Evolutionary conservation across 208 protist species (phyloP), one percentile per base, ranked within the genome.

Genomic region (Acanthamoeba triangularis): DNA sequence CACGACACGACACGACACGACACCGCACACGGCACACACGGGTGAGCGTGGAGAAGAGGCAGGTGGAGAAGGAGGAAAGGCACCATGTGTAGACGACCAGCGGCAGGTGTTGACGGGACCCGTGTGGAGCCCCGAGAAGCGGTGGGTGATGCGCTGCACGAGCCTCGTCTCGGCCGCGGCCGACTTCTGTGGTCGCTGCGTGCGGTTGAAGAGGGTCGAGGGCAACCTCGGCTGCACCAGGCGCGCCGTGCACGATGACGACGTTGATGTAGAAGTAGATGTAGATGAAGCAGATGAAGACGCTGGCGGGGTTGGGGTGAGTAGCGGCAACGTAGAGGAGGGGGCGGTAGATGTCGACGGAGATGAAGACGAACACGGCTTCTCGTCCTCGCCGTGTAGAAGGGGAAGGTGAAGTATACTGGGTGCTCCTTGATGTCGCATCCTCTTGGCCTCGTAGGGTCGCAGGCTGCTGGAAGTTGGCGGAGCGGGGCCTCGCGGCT

Each of bases 181-280:
- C 41, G 76, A 35, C n/a, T 85, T 85, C n/a, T 85, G 76, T 25
- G 76, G 76, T 0, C 76, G 76, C 25, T 11, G 76, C 20, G 25
- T 56, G 23, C 76, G 76, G 41, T 85, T 85, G 76, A 85, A 85
- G 44, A 85, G 47, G 23, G 76, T 85, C 35, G 76, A 85, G 23
- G 76, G 76, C 76, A 85, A 37, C 4, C 76, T 52, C 16, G 76
- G 76, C 44, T 85, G 23, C 13, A 85, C 44, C 44, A 85, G 41
- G 28, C 47, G 23, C 41, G 30, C 76, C 35, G 76, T 76, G 67
- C 67, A 44, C 7, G 33, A 76, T 2, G 67, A 76, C 11, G 2
- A 41, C 25, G n/a, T n/a, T n/a, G 67, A 33, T 3, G 67, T 37
- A 3, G 33, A 76, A 1, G 67, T 13, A 44, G 63, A 69, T 7